A percentile compares a stretch with the other conserved stretches of the same genome.
Conservation (phyloP, 2,329 filamentous ascomycete genomes). For the Neofusicoccum cordaticola region DNA sequence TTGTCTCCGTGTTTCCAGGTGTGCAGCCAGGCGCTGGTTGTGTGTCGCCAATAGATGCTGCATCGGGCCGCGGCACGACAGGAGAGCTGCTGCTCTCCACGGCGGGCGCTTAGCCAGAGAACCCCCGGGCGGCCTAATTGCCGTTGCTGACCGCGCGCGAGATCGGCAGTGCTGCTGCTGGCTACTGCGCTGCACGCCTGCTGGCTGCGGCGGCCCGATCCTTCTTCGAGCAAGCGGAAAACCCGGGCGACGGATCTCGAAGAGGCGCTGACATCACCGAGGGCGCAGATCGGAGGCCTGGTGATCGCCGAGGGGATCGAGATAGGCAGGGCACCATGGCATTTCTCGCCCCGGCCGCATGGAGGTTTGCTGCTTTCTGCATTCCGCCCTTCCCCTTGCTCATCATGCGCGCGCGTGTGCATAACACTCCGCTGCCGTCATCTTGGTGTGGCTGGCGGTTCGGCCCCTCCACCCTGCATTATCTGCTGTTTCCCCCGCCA, state of each 20-base stretch:
- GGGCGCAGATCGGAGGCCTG: too few species aligned
- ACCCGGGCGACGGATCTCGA: neutral
- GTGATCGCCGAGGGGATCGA: too few species aligned
- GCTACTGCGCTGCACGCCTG: too few species aligned
- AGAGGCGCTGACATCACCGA: too few species aligned
- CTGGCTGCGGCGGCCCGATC: neutral
- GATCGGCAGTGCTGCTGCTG: neutral
- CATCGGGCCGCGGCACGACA: neutral
- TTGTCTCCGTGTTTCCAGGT: neutral
- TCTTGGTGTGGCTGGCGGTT: neutral
- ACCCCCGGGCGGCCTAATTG: too few species aligned
- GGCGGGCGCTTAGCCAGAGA: neutral
- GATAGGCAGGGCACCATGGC: neutral
- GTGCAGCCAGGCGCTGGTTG: neutral
- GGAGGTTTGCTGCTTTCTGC: too few species aligned
- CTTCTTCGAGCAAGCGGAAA: neutral
- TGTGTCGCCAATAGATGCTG: constrained; percentile 6
- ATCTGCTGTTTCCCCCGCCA: too few species aligned
- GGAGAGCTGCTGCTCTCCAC: neutral
- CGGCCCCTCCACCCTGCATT: neutral
- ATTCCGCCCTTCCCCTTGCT: too few species aligned
- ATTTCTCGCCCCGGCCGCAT: too few species aligned
- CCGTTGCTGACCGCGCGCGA: too few species aligned
- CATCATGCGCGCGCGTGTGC: too few species aligned
- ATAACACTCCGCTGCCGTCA: too few species aligned